Conservation (phyloP, 2,329 filamentous ascomycete genomes). For the Phyllosticta paracitricarpa region DNA sequence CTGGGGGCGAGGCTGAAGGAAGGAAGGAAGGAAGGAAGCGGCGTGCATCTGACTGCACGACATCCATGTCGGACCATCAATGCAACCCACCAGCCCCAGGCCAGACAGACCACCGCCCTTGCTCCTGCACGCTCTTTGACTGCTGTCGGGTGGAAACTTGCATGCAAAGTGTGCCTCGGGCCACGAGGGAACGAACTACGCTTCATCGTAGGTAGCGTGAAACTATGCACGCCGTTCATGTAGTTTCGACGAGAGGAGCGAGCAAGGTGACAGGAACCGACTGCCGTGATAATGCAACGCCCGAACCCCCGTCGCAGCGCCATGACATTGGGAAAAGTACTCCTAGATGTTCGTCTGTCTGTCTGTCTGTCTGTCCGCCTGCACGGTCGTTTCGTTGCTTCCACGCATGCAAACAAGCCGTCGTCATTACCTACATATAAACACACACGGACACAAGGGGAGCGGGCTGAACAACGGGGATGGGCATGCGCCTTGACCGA, state of each 20-base stretch:
- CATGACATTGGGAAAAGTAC: background rate
- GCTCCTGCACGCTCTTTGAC: no score
- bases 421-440: background rate
- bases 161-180: no score
- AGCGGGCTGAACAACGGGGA: background rate
- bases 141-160: no score
- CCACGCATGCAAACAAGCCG: background rate
- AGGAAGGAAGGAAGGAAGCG: background rate
- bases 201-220: no score
- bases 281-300: no score
- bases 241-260: no score
- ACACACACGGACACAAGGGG: background rate
- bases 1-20: background rate
- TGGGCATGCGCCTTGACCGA: background rate
- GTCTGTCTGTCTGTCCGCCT: background rate
- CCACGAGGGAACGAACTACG: no score
- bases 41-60: background rate
- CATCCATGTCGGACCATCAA: background rate
- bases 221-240: no score
- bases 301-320: background rate
- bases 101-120: no score
- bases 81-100: background rate
- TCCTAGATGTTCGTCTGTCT: background rate
- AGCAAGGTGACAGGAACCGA: no score
- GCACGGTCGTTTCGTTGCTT: background rate